Evolutionary conservation across 2,329 filamentous ascomycete genomes (phyloP), one percentile per base, ranked within the genome.

Genomic region (Apiospora koreana): DNA sequence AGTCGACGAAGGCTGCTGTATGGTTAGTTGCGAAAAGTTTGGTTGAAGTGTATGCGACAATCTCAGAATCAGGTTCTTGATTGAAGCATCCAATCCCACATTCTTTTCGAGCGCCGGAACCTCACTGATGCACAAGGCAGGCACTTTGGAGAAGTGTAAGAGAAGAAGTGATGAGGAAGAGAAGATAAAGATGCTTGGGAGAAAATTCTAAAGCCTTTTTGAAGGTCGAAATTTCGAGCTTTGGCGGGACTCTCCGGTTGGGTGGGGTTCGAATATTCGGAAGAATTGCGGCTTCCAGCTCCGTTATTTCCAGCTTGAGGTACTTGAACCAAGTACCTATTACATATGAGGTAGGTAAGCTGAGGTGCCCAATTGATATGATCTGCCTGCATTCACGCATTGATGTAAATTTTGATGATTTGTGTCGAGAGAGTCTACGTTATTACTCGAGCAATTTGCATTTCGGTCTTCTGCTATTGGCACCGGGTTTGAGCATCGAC

Each of bases 171-270:
- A 68, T 41, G 65, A 65, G 64, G 68, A 65, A 25, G 38, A 69
- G 38, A 69, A 46, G 35, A 69, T 73, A 74, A 74, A 71, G 66
- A 42, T 68, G n/a, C 0, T 6, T 38, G 21, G 31, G 10, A 65
- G n/a, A 72, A 69, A 70, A 68, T 67, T 67, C 54, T n/a, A 18
- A 35, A 62, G 54, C 54, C 54, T 38, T 62, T 54, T 62, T 62
- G 54, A 62, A 62, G 54, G 54, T 38, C 21, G 12, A 62, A 62
- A 62, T 38, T 62, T 62, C 54, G 12, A 62, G 54, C 54, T 62
- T 62, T 21, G 54, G 54, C 54, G 31, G 31, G 31, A 62, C 54
- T 62, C 54, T 12, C 18, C 54, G 54, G 31, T 62, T 38, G 28
- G 31, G 54, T 62, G 54, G 54, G 54, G 54, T 31, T 62, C 31